Evolutionary conservation across 768 basidiomycete species (phyloP).

Genomic region (Suillus occidentalis): DNA sequence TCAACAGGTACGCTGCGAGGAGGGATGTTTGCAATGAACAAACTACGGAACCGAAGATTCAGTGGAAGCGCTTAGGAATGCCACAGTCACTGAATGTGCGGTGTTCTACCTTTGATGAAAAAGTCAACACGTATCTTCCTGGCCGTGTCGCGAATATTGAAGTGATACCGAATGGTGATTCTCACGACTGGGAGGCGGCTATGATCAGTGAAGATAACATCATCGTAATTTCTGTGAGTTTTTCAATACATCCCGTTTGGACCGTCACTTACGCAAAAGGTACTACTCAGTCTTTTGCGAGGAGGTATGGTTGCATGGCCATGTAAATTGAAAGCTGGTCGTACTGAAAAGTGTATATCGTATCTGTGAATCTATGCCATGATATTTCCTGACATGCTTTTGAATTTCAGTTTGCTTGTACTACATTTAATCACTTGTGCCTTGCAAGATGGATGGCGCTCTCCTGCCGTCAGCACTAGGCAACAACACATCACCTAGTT

Average conservation of each 20-base stretch:
- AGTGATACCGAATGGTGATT: neutral
- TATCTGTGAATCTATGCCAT: neutral
- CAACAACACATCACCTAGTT: neutral
- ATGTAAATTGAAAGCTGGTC: constrained; percentile 18
- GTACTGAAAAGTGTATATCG: neutral
- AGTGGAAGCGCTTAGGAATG: constrained; percentile 21
- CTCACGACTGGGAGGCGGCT: constrained; percentile 26
- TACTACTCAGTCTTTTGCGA: constrained; percentile 12
- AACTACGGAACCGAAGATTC: constrained; percentile 9
- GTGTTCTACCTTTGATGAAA: constrained; percentile 19
- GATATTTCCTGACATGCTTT: neutral
- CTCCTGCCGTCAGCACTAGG: neutral
- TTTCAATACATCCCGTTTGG: neutral
- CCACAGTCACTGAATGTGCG: constrained; percentile 11
- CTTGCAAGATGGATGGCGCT: neutral
- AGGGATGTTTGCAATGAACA: constrained; percentile 13
- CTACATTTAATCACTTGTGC: neutral
- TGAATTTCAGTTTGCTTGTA: neutral
- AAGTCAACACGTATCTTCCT: constrained; percentile 29
- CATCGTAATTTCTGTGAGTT: constrained; percentile 32
- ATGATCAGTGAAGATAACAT: constrained; percentile 40
- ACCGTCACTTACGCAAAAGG: neutral
- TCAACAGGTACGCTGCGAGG: constrained; percentile 28
- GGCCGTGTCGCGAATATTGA: constrained; percentile 24
- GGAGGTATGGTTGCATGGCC: constrained; percentile 27